Evolutionary conservation across 2,329 filamentous ascomycete species (phyloP), one percentile per base, ranked within the genome.

Genomic region (Fusarium odoratissimum): DNA sequence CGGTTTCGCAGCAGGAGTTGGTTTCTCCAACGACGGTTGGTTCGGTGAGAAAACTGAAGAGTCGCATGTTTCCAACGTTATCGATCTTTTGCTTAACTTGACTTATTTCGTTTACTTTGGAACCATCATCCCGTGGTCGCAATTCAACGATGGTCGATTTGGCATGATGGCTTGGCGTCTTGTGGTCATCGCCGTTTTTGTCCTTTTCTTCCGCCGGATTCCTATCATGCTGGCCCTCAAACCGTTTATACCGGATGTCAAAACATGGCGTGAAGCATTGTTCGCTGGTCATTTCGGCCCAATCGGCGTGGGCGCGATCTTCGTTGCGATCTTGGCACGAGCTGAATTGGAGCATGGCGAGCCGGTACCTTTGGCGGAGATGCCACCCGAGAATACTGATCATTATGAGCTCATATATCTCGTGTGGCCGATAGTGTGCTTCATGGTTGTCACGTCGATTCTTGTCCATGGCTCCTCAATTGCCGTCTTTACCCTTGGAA

Each of bases 21-120:
- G 96, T 60, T 99, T 99, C 86, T 98, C 95, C 76, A 99, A 99
- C 82, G 96, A 99, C 79, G 96, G 96, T 74, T 99, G 96, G 96
- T 99, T 99, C 78, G 93, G 93, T 21, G 93, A 98, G 79, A 98
- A 98, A 86, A 99, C 96, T 0, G 96, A 99, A 80, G 96, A 99
- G 82, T 95, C 96, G 0, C 96, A 98, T 81, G 96, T 99, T 14
- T 98, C 95, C 81, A 98, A 99, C 90, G 96, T 99, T 80, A 99
- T 99, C 79, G 96, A 99, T 86, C 83, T 99, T 81, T 86, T 99
- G 69, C 91, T 99, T 85, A 99, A 99, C 83, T 89, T 99, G 90
- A 90, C 95, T 6, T 99, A 98, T 83, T 99, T 99, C 82, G 96
- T 99, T 76, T 99, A 96, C 81, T 93, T 99, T 73, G 96, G 96